These are phyloP conservation scores for Pseudogymnoascus sp. DNA, from an alignment of 2,329 filamentous ascomycete species.

Conservation along the genomic window DNA sequence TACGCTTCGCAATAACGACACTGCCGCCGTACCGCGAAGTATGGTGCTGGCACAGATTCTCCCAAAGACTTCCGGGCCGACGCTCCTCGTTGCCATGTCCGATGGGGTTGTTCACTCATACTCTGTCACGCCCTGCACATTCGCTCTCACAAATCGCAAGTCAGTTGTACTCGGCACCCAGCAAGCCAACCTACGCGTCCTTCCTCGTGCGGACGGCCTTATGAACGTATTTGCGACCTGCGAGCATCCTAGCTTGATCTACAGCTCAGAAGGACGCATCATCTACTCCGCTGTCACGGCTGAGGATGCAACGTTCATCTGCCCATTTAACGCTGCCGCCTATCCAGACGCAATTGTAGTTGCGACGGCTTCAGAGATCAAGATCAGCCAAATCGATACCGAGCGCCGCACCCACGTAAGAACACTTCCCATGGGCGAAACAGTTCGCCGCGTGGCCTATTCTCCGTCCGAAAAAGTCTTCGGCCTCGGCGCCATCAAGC, in stretches of 20 bases:
- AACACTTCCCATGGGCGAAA: constrained; percentile 70
- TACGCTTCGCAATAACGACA: constrained; percentile 55
- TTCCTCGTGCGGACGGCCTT: constrained; percentile 60
- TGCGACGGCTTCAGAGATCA: constrained; percentile 68
- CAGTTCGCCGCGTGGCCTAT: constrained; percentile 81
- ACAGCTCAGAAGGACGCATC: constrained; percentile 78
- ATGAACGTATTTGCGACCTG: constrained; percentile 88
- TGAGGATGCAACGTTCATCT: constrained; percentile 75
- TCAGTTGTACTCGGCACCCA: constrained; percentile 80
- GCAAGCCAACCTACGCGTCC: constrained; percentile 71
- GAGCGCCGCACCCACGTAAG: constrained; percentile 85
- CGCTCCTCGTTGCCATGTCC: constrained; percentile 82
- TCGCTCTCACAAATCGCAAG: constrained; percentile 64
- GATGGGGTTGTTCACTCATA: constrained; percentile 89
- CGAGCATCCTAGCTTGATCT: constrained; percentile 90
- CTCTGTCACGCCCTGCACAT: constrained; percentile 56
- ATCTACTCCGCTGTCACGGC: constrained; percentile 92
- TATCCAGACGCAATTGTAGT: constrained; percentile 78
- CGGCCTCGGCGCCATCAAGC: constrained; percentile 77
- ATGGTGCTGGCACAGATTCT: constrained; percentile 75
- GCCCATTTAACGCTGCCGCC: constrained; percentile 72
- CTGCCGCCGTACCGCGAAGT: constrained; percentile 74
- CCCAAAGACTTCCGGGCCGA: constrained; percentile 56
- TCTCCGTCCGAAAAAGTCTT: constrained; percentile 74
- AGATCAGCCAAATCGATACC: constrained; percentile 74